Base-by-base conservation (phyloP, 1,284 basidiomycete species). In the Entoloma clypeatum region DNA sequence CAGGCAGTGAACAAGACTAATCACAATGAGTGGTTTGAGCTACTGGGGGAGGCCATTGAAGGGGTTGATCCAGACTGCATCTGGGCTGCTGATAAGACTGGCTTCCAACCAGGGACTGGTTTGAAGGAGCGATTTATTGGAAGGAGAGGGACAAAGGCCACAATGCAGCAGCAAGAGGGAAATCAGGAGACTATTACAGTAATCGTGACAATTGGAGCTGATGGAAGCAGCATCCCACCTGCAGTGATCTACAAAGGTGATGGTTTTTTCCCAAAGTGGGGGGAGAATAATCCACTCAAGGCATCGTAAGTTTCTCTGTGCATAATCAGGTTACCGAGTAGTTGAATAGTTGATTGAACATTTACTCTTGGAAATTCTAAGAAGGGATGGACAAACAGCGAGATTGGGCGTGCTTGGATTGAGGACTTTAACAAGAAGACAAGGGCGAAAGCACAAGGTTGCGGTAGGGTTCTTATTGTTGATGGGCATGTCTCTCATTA, bases 371-470 rank as follows among this genome's bases (percentile, higher is more conserved):
- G 53, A 5, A 52, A 55, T 33, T 50, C 52, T 24, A 48, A 56
- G 49, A 63, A 69, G 36, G 67, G 67, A 1, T 70, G 58, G 45
- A 61, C 55, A 27, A 64, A 74, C 49, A 62, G 67, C 25, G 64
- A 70, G 43, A 56, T 75, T 43, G 55, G 57, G 4, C 9, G 30
- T 4, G 52, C 47, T n/a, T 63, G 58, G 56, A 56, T 63, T 6
- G 36, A 65, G 45, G 47, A 61, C 14, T 68, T 67, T 42, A 55
- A 68, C 33, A 33, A 49, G 16, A 31, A 53, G 11, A 68, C 62
- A 2, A 36, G 46, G n/a, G 49, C 17, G 2, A 65, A 65, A 31
- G 60, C 58, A 4, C 39, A 32, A 5, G 53, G 58, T 9, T 38
- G 52, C 6, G 30, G 21, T 3, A 47, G 54, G 3, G 44, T 67